These are phyloP conservation scores for Pseudomonodictys pantanalensis DNA, from an alignment of 495 filamentous ascomycete species.

Conservation along the genomic window DNA sequence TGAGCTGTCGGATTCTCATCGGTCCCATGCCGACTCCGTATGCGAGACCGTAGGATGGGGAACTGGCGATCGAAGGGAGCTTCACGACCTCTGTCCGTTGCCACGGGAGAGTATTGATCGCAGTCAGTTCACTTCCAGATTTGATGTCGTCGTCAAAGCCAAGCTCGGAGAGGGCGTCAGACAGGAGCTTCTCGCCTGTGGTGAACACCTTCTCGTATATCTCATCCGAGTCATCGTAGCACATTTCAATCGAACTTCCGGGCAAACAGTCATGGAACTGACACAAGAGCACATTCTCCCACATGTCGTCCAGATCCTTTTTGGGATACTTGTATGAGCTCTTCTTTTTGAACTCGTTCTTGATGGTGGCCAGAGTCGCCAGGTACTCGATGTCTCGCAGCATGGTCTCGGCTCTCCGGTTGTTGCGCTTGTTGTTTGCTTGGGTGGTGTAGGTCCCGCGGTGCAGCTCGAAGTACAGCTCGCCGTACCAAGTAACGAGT, in stretches of 20 bases:
- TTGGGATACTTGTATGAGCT: constrained; percentile 81
- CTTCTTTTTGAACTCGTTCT: constrained; percentile 43
- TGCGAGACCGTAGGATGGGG: constrained; percentile 50
- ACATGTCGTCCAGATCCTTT: constrained; percentile 84
- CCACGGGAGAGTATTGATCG: constrained; percentile 85
- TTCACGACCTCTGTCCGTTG: constrained; percentile 67
- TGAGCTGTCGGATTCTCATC: constrained; percentile 51
- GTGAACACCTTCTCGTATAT: constrained; percentile 81
- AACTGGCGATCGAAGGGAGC: constrained; percentile 46
- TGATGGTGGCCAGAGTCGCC: constrained; percentile 80
- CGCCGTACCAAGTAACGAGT: constrained; percentile 96
- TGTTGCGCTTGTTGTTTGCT: constrained; percentile 93
- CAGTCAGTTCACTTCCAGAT: constrained; percentile 45
- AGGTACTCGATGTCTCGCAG: constrained; percentile 84
- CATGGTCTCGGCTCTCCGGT: constrained; percentile 78
- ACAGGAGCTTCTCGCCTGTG: constrained; percentile 67
- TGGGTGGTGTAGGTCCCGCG: constrained; percentile 96
- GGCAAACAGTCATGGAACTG: constrained; percentile 98
- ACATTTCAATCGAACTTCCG: constrained; percentile 95
- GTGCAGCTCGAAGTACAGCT: constrained; percentile 96
- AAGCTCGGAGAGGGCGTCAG: constrained; percentile 64
- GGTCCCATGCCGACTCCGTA: constrained; percentile 45
- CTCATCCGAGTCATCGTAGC: constrained; percentile 87
- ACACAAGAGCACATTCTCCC: constrained; percentile 81
- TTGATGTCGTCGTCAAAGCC: constrained; percentile 51